A percentile compares a stretch with the other conserved stretches of the same genome.
These are phyloP conservation scores for Talaromyces sp. DNA, from an alignment of 2,329 filamentous ascomycete genomes.

Conservation along the genomic window DNA sequence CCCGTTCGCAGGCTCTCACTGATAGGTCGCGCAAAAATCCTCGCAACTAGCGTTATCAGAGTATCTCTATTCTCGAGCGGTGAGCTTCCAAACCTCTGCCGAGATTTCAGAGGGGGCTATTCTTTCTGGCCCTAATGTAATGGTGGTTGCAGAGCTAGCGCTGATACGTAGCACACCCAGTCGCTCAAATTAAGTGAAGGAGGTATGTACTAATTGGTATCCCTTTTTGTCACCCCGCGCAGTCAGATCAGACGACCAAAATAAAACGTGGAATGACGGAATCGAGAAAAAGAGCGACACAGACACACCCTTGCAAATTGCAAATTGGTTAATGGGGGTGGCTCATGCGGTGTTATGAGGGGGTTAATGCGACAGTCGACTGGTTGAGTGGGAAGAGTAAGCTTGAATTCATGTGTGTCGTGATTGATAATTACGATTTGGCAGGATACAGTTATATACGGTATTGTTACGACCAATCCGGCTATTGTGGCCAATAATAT, in stretches of 20 bases:
- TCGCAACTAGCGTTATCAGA: neutral
- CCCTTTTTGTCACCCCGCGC: neutral
- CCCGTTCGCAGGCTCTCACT: neutral
- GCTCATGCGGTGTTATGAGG: constrained; percentile 1
- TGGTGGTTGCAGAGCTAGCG: constrained; percentile 1
- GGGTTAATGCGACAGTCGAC: neutral
- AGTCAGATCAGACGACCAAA: neutral
- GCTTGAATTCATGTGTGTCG: neutral
- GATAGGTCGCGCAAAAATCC: neutral
- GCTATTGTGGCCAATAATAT: neutral
- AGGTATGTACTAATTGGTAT: neutral
- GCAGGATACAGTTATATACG: neutral
- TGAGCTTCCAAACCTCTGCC: neutral
- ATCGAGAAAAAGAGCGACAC: constrained; percentile 1
- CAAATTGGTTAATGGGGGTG: neutral
- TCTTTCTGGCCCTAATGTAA: neutral
- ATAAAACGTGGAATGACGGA: neutral
- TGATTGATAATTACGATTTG: neutral
- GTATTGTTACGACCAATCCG: neutral
- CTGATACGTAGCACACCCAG: neutral
- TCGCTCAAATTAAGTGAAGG: neutral
- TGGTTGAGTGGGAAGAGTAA: constrained; percentile 3
- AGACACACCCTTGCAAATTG: neutral
- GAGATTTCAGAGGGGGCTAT: neutral
- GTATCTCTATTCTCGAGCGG: neutral